These are phyloP conservation scores for Fusarium pilosicola DNA, from an alignment of 2,329 filamentous ascomycete genomes.

Conservation along the genomic window DNA sequence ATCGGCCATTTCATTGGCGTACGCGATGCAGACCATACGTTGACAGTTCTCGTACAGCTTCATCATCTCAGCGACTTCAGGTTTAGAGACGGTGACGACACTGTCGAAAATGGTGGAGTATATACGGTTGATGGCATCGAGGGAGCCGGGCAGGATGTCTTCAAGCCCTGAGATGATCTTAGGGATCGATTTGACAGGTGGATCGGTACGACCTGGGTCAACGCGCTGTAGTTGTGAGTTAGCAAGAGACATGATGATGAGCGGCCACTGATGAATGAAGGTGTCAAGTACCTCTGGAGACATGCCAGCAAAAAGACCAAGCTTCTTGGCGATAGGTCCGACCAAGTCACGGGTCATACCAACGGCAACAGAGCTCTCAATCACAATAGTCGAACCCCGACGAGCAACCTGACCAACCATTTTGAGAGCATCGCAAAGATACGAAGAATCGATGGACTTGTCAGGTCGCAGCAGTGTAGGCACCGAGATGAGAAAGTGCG, in stretches of 20 bases:
- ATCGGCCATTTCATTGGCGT: not conserved
- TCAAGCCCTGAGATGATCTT: not conserved
- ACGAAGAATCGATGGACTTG: not conserved
- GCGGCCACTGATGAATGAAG: no score
- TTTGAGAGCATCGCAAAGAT: not conserved
- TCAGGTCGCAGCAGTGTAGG: not conserved
- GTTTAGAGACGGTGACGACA: not conserved
- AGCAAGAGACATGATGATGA: not conserved
- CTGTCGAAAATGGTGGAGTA: not conserved
- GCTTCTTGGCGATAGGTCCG: not conserved
- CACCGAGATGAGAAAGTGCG: not conserved
- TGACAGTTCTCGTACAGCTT: not conserved
- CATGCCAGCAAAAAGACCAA: not conserved
- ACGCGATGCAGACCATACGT: not conserved
- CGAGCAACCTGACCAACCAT: not conserved
- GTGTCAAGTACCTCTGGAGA: not conserved
- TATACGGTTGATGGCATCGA: not conserved
- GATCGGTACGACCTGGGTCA: not conserved
- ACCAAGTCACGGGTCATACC: not conserved
- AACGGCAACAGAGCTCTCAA: not conserved
- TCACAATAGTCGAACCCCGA: not conserved
- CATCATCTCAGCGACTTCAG: conserved; percentile 1
- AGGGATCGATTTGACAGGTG: not conserved
- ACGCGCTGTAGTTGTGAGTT: not conserved
- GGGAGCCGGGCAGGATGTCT: not conserved